Conservation (phyloP, 129 eudicot genomes). For the Oenanthe sinensis region DNA sequence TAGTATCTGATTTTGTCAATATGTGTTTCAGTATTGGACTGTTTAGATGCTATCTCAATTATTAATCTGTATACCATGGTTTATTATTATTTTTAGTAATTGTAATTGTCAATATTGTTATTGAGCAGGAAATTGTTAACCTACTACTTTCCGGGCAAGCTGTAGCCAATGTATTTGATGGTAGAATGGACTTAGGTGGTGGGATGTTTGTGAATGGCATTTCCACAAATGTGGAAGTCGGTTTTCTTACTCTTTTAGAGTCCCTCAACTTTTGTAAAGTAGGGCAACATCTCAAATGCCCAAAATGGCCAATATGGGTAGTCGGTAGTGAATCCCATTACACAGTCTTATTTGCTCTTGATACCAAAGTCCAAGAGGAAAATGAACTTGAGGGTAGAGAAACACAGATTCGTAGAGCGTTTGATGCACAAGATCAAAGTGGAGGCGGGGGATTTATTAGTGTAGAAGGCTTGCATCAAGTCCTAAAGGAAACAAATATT, state of each 20-base stretch:
- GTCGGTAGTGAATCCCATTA: constrained; percentile 95
- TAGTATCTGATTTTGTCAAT: not conserved
- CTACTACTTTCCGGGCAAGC: constrained; percentile 93
- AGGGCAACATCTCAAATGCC: constrained; percentile 75
- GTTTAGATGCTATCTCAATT: not conserved
- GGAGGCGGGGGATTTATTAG: constrained; percentile 96
- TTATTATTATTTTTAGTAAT: not conserved
- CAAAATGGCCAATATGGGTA: constrained; percentile 98
- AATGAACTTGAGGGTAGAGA: constrained; percentile 78
- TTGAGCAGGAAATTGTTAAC: constrained; percentile 83
- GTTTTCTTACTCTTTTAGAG: constrained; percentile 89
- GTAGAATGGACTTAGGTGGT: constrained; percentile 88
- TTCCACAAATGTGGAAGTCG: constrained; percentile 70
- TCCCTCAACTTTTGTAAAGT: constrained; percentile 83
- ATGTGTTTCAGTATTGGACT: not conserved
- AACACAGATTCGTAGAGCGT: constrained; percentile 76
- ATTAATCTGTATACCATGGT: not conserved
- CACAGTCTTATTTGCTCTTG: constrained; percentile 80
- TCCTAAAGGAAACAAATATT: constrained; percentile 48
- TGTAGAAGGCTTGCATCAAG: constrained; percentile 87
- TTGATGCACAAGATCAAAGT: constrained; percentile 89
- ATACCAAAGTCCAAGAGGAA: constrained; percentile 73
- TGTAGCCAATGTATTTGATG: constrained; percentile 89
- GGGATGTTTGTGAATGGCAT: constrained; percentile 91
- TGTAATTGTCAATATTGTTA: not conserved